Evolutionary conservation across 768 basidiomycete species (phyloP).

Genomic region (Tremella yokohamensis): DNA sequence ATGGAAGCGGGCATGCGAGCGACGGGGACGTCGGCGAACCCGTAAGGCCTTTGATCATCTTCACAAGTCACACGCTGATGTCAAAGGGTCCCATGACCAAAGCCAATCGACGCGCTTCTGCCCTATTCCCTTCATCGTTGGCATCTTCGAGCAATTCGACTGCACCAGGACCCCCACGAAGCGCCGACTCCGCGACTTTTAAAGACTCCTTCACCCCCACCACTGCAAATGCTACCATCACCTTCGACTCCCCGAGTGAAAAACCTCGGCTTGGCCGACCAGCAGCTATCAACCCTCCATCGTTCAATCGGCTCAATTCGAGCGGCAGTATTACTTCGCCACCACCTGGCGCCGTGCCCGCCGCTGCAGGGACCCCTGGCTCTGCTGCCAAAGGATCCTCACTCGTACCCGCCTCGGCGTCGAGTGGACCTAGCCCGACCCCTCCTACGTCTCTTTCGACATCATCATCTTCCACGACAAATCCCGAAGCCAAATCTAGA

Average conservation of each 20-base stretch:
- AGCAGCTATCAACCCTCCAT: slow-evolving; percentile 17
- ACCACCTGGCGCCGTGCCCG: slow-evolving; percentile 2
- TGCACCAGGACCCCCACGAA: slow-evolving; percentile 12
- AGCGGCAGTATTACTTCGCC: neutral
- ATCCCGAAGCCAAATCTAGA: slow-evolving; percentile 22
- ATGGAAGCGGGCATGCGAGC: slow-evolving; percentile 15
- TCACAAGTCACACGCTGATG: neutral
- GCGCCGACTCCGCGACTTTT: slow-evolving; percentile 33
- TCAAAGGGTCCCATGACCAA: slow-evolving; percentile 8
- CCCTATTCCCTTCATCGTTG: slow-evolving; percentile 34
- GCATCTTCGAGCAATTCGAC: slow-evolving; percentile 32
- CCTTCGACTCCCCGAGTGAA: slow-evolving; percentile 30
- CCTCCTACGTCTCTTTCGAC: slow-evolving; percentile 6
- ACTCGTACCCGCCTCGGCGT: slow-evolving; percentile 2
- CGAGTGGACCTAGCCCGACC: slow-evolving; percentile 1
- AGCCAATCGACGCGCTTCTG: slow-evolving; percentile 25
- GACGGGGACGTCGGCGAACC: slow-evolving; percentile 29
- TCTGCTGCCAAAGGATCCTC: neutral
- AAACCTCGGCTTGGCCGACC: neutral
- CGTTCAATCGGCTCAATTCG: slow-evolving; percentile 19
- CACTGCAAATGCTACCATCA: slow-evolving; percentile 17
- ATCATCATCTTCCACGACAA: slow-evolving; percentile 2
- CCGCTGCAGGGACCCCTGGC: slow-evolving; percentile 4
- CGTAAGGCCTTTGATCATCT: slow-evolving; percentile 18
- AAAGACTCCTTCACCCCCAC: slow-evolving; percentile 37